Percentiles rank a stretch among this genome's conserved stretches.
Conservation (phyloP, 1,284 basidiomycete genomes). For the Sporisorium scitamineum region DNA sequence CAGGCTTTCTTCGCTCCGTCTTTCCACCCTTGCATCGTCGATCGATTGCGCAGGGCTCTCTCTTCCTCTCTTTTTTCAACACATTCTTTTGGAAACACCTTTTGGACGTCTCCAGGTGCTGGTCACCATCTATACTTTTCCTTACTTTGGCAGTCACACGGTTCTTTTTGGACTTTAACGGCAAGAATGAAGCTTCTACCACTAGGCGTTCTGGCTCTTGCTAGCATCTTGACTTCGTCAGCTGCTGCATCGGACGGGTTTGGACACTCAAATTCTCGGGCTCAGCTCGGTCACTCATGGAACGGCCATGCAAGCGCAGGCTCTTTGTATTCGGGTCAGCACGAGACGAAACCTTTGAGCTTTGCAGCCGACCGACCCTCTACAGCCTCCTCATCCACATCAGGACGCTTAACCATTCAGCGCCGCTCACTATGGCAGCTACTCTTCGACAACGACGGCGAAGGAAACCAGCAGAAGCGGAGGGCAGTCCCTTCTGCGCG, state of each 20-base stretch:
- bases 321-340: background rate
- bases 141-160: slow-evolving; percentile 4
- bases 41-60: slow-evolving; percentile 23
- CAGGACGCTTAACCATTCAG: background rate
- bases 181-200: slow-evolving; percentile 33
- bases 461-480: slow-evolving; percentile 20
- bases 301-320: background rate
- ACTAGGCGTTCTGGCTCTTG: slow-evolving; percentile 29
- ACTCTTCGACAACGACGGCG: slow-evolving; percentile 12
- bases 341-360: slow-evolving; percentile 1
- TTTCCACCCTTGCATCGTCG: slow-evolving; percentile 19
- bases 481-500: slow-evolving; percentile 49
- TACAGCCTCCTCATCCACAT: background rate
- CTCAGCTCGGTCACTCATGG: background rate
- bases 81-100: slow-evolving; percentile 11
- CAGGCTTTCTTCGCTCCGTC: slow-evolving; percentile 5
- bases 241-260: slow-evolving; percentile 9
- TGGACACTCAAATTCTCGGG: background rate
- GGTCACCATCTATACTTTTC: slow-evolving; percentile 19
- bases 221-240: slow-evolving; percentile 26
- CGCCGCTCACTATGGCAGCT: slow-evolving; percentile 35
- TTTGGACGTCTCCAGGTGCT: slow-evolving; percentile 19
- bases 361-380: slow-evolving; percentile 15
- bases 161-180: background rate
- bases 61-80: slow-evolving; percentile 1